Conservation (phyloP, 495 filamentous ascomycete genomes). For the Penicillium simplicissimum region DNA sequence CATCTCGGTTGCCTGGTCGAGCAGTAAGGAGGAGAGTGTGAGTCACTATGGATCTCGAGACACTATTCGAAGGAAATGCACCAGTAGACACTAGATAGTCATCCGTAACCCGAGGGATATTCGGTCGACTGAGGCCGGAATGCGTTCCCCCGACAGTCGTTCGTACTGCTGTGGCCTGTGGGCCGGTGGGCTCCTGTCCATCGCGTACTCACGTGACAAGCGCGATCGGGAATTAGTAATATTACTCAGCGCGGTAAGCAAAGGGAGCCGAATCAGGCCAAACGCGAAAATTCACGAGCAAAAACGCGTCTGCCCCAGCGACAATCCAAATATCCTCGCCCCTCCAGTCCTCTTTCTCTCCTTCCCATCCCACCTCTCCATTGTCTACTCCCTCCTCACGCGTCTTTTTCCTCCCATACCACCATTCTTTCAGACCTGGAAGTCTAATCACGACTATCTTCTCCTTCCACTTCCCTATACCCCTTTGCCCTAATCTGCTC, state of each 20-base stretch:
- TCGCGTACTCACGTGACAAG: slow-evolving; percentile 31
- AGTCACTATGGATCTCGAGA: neutral
- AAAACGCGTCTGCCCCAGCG: slow-evolving; percentile 39
- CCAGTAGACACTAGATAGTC: too few species aligned
- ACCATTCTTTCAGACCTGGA: slow-evolving; percentile 2
- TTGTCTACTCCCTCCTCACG: slow-evolving; percentile 18
- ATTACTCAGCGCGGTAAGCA: slow-evolving; percentile 20
- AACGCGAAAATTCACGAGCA: slow-evolving; percentile 47
- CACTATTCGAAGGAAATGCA: neutral
- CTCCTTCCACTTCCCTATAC: slow-evolving; percentile 13
- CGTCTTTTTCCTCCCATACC: slow-evolving; percentile 19
- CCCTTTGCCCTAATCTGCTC: slow-evolving; percentile 17
- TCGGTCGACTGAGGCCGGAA: slow-evolving; percentile 28
- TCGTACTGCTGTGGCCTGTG: too few species aligned
- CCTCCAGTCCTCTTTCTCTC: slow-evolving; percentile 38
- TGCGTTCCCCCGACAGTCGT: slow-evolving; percentile 20
- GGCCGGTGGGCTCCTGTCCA: too few species aligned
- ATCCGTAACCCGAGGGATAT: slow-evolving; percentile 2
- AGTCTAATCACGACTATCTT: slow-evolving; percentile 9
- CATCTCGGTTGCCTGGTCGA: slow-evolving; percentile 1
- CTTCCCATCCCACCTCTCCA: slow-evolving; percentile 25
- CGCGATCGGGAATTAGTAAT: slow-evolving; percentile 10
- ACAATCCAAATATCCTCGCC: slow-evolving; percentile 45
- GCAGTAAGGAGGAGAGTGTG: slow-evolving; percentile 1
- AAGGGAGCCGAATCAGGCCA: slow-evolving; percentile 34